Base-by-base conservation (phyloP, 805 yeast species). In the Saturnispora serradocipensis region DNA sequence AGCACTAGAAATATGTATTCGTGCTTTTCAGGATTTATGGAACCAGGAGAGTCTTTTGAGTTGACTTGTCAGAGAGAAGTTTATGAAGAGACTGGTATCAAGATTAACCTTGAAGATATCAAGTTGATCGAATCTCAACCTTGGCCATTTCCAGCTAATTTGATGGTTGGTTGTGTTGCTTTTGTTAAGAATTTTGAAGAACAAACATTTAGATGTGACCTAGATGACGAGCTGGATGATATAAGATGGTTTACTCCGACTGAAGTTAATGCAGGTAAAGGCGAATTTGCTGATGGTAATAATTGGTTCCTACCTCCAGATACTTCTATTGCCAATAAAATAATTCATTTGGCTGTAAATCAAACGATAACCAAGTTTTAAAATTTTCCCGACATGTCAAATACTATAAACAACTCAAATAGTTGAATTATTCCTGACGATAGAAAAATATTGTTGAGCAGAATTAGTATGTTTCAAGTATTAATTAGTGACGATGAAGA, bases 71-170 rank as follows among this genome's bases (percentile, higher is more conserved):
- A 82, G 44, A 73, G 99, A 56, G 99, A 91, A 66, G 84, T 87
- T 30, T 90, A 93, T 88, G 99, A 91, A 65, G 99, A 91, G 67
- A 84, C 97, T 5, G 99, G 99, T 7, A 85, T 88, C 35, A 74
- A 68, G 49, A n/a, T 58, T 3, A 15, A 48, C 10, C 81, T 81
- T 49, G 57, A 67, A 3, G 66, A 75, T 28, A 84, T 91, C 28
- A 67, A 73, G 48, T 75, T 91, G 49, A 68, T 84, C 22, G 73
- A 81, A 59, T 78, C 93, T 11, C 98, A 91, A 68, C 98, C 99
- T 3, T 91, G 99, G 99, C 99, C 99, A 16, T 91, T 82, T 67
- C 98, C 98, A 1, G 89, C 88, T 0, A 88, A 84, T 64, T 68
- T 91, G 59, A 91, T 91, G 98, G 77, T 91, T 58, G 98, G 98